phyloP scores from a whole-genome alignment of 192 early-diverging fungal genomes.

The Ramicandelaber brevisporus region DNA sequence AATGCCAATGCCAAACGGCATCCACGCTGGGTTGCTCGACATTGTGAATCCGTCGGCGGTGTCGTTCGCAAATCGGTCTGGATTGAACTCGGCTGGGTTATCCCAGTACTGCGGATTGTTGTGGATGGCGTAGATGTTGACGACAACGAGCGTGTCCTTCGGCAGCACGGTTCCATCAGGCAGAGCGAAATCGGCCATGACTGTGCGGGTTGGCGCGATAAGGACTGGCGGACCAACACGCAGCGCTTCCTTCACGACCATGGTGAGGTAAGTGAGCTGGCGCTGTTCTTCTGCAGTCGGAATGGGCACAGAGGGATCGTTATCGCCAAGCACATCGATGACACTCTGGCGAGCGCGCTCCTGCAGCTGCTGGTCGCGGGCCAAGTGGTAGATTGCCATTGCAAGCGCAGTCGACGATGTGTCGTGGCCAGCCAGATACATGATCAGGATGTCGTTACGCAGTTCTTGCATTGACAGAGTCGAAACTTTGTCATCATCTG shows the following conservation, averaged over 20 bases:
- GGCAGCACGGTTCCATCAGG: slow-evolving; percentile 20
- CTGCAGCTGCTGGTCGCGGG: slow-evolving; percentile 16
- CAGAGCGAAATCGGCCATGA: slow-evolving; percentile 17
- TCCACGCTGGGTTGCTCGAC: no score
- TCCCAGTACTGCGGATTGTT: slow-evolving; percentile 17
- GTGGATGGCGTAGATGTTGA: slow-evolving; percentile 28
- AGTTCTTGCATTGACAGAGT: slow-evolving; percentile 4
- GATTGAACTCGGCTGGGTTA: slow-evolving; percentile 18
- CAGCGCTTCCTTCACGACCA: slow-evolving; percentile 21
- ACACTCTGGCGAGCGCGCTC: slow-evolving; percentile 12
- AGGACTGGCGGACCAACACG: slow-evolving; percentile 12
- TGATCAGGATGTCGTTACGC: slow-evolving; percentile 20
- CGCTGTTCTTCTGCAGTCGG: slow-evolving; percentile 22
- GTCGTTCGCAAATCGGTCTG: slow-evolving; percentile 18
- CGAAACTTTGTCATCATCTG: background rate
- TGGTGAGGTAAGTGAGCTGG: slow-evolving; percentile 16
- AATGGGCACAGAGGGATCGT: slow-evolving; percentile 12
- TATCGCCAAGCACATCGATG: slow-evolving; percentile 12
- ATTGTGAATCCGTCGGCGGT: slow-evolving; percentile 1
- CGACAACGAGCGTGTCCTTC: slow-evolving; percentile 17
- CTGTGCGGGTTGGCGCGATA: slow-evolving; percentile 7
- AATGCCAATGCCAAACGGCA: slow-evolving; percentile 20
- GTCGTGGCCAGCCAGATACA: slow-evolving; percentile 28
- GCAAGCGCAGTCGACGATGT: slow-evolving; percentile 15
- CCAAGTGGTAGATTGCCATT: slow-evolving; percentile 17